These are phyloP conservation scores for Theileria equi DNA, from an alignment of 169 alveolate species.

Conservation along the genomic window DNA sequence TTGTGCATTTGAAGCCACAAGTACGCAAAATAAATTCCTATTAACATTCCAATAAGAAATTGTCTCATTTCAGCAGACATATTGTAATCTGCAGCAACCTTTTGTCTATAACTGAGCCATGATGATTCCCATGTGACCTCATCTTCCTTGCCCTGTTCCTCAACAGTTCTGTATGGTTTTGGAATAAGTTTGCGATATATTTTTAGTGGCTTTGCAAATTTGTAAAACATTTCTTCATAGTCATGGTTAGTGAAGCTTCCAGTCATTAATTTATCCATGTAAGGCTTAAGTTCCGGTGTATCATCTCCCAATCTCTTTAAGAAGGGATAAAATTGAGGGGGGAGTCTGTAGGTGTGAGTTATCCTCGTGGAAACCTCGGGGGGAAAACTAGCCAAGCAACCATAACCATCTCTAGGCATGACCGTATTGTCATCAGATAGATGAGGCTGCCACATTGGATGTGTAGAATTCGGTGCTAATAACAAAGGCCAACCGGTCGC, in stretches of 20 bases:
- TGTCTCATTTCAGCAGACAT: constrained; percentile 74
- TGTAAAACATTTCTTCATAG: constrained; percentile 88
- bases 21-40: constrained; percentile 75
- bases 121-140: constrained; percentile 82
- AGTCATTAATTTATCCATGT: constrained; percentile 76
- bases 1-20: constrained; percentile 71
- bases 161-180: constrained; percentile 81
- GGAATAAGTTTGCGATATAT: constrained; percentile 83
- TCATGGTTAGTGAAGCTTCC: constrained; percentile 85
- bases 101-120: constrained; percentile 84
- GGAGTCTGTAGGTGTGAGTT: constrained; percentile 78
- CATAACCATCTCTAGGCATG: constrained; percentile 76
- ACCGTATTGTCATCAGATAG: constrained; percentile 70
- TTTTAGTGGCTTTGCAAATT: constrained; percentile 84
- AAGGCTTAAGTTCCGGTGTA: constrained; percentile 84
- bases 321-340: constrained; percentile 87
- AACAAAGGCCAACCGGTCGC: constrained; percentile 76
- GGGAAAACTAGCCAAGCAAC: constrained; percentile 73
- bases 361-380: constrained; percentile 75
- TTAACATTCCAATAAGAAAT: constrained; percentile 72
- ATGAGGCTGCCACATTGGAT: constrained; percentile 76
- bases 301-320: constrained; percentile 86
- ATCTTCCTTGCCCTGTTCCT: constrained; percentile 73
- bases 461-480: constrained; percentile 68
- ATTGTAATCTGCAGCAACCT: constrained; percentile 79